These are phyloP conservation scores for Pyricularia pennisetigena DNA, from an alignment of 2,329 filamentous ascomycete genomes.

Conservation along the genomic window DNA sequence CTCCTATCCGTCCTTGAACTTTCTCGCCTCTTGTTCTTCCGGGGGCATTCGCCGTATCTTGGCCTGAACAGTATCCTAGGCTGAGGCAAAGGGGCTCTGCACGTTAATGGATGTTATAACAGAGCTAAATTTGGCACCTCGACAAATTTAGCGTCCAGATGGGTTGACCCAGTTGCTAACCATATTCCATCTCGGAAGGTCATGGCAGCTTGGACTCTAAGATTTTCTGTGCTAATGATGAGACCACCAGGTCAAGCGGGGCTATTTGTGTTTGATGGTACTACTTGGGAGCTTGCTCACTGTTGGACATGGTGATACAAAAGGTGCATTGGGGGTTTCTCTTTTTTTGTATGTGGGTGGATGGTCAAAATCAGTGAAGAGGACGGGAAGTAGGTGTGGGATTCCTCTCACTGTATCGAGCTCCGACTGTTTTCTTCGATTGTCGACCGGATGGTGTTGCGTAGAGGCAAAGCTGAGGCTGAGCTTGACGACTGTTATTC, in stretches of 20 bases:
- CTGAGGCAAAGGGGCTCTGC: neutral
- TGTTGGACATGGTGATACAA: neutral
- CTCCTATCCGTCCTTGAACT: neutral
- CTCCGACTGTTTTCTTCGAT: neutral
- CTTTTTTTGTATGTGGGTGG: neutral
- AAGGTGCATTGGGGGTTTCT: neutral
- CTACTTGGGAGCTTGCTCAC: neutral
- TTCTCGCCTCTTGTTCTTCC: neutral
- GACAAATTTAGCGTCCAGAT: neutral
- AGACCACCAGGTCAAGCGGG: neutral
- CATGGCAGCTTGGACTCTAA: neutral
- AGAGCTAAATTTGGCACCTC: neutral
- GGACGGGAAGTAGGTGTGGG: neutral
- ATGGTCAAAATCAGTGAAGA: neutral
- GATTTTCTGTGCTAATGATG: neutral
- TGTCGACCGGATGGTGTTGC: neutral
- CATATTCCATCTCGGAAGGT: neutral
- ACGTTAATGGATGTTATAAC: neutral
- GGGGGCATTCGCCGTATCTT: neutral
- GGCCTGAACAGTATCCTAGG: neutral
- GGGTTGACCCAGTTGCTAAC: neutral
- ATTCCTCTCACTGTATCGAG: neutral
- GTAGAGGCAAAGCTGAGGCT: neutral
- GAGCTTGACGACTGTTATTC: neutral
- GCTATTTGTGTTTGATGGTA: neutral